Base-by-base conservation (phyloP, 768 basidiomycete species). In the Kwoniella heveanensis region DNA sequence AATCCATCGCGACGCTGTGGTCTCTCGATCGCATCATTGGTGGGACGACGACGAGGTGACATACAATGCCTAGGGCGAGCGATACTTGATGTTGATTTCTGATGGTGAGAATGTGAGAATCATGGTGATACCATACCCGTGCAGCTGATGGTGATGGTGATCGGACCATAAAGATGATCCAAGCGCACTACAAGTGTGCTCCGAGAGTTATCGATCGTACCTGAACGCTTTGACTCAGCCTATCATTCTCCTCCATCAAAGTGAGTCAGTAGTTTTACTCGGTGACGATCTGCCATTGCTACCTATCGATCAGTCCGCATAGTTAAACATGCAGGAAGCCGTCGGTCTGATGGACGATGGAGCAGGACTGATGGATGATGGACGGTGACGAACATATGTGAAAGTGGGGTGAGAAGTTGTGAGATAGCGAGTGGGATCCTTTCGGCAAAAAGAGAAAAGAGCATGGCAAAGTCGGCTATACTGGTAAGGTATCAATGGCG, bases 391-490 rank as follows among this genome's bases (percentile, higher is more conserved):
- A n/a, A n/a, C n/a, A n/a, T n/a, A n/a, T n/a, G n/a, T n/a, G n/a
- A n/a, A n/a, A n/a, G n/a, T n/a, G n/a, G n/a, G n/a, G n/a, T n/a
- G n/a, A n/a, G n/a, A n/a, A n/a, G n/a, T n/a, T n/a, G n/a, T n/a
- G n/a, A n/a, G n/a, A n/a, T n/a, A n/a, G n/a, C 13, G 32, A 6
- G 13, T 32, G 39, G 9, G 4, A 44, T 44, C 39, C 39, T 44
- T 44, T 44, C 39, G 39, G 39, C 39, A 44, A 44, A 44, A 44
- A n/a, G n/a, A n/a, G n/a, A n/a, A n/a, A n/a, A n/a, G n/a, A n/a
- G n/a, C n/a, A n/a, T 19, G 39, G 10, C 10, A 44, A 44, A 44
- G 9, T 44, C 39, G 39, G 39, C 15, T 44, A 44, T 44, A 32
- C 13, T n/a, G n/a, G n/a, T n/a, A n/a, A n/a, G n/a, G n/a, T n/a